A percentile compares a stretch with the other conserved stretches of the same genome.
These are phyloP conservation scores for Crucibulum laeve DNA, from an alignment of 768 basidiomycete genomes.

Conservation along the genomic window DNA sequence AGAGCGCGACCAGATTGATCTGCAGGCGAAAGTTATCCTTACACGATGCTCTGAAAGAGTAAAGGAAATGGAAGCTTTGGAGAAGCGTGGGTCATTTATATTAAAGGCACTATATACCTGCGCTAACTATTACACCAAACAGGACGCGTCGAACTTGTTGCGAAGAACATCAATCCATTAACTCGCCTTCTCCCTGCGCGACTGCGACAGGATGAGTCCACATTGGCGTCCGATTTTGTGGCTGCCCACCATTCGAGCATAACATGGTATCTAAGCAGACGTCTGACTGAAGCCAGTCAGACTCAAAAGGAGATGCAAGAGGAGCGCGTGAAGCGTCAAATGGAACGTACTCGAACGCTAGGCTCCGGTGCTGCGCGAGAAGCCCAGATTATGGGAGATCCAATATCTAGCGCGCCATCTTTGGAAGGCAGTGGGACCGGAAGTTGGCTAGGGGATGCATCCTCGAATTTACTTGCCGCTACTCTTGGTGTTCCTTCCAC, in stretches of 20 bases:
- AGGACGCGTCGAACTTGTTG: slow-evolving; percentile 68
- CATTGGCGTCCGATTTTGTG: slow-evolving; percentile 60
- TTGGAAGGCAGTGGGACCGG: slow-evolving; percentile 30
- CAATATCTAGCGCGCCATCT: slow-evolving; percentile 13
- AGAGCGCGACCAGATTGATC: slow-evolving; percentile 94
- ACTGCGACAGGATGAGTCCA: slow-evolving; percentile 52
- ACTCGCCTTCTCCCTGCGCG: slow-evolving; percentile 69
- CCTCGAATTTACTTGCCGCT: slow-evolving; percentile 54
- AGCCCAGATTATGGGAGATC: slow-evolving; percentile 38
- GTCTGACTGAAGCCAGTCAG: slow-evolving; percentile 76
- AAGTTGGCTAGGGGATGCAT: slow-evolving; percentile 57
- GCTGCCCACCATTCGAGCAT: slow-evolving; percentile 93
- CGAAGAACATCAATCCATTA: slow-evolving; percentile 61
- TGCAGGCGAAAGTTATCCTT: slow-evolving; percentile 84
- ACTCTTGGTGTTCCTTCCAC: slow-evolving; percentile 45
- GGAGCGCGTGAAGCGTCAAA: slow-evolving; percentile 83
- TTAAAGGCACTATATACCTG: slow-evolving; percentile 11
- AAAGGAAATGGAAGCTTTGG: slow-evolving; percentile 81
- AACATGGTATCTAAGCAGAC: slow-evolving; percentile 84
- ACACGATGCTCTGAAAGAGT: slow-evolving; percentile 84
- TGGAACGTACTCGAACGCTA: slow-evolving; percentile 79
- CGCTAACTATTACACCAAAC: slow-evolving; percentile 10
- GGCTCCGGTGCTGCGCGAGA: slow-evolving; percentile 77
- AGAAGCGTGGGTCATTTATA: slow-evolving; percentile 66
- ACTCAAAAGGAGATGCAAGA: slow-evolving; percentile 88